Conservation (phyloP, 305 asterid genomes). For the Fraxinus angustifolia region DNA sequence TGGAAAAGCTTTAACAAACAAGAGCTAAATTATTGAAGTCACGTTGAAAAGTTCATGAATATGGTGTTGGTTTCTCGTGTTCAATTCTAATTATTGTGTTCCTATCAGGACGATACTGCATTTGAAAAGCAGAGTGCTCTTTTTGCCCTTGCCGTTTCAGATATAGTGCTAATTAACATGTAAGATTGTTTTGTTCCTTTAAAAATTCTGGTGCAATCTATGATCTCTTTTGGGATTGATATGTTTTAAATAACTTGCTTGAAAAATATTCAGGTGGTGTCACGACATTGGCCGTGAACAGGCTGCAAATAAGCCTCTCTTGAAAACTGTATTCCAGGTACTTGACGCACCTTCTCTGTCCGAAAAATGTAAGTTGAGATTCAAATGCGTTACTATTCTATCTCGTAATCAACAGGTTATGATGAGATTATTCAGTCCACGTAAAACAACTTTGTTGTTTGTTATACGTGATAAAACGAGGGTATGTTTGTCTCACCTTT, state of each 20-base stretch:
- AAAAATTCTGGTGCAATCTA: background rate
- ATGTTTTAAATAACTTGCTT: background rate
- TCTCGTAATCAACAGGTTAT: constrained; percentile 59
- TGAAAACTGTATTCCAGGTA: constrained; percentile 94
- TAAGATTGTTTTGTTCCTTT: constrained; percentile 40
- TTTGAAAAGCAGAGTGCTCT: constrained; percentile 90
- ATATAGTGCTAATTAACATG: constrained; percentile 93
- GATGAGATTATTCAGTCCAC: constrained; percentile 95
- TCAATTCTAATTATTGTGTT: constrained; percentile 20
- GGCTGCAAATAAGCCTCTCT: constrained; percentile 96
- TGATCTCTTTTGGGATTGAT: background rate
- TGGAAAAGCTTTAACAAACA: background rate
- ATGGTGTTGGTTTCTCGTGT: constrained; percentile 5
- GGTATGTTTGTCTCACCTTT: constrained; percentile 43
- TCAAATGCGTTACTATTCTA: constrained; percentile 23
- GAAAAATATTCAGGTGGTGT: constrained; percentile 72
- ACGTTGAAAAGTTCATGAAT: background rate
- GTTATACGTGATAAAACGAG: constrained; percentile 95
- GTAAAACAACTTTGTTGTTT: constrained; percentile 89
- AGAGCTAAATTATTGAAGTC: background rate
- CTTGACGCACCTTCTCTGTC: constrained; percentile 5
- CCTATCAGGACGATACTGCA: constrained; percentile 73
- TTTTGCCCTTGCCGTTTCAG: constrained; percentile 95
- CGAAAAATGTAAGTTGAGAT: background rate
- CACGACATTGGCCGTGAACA: constrained; percentile 98